phyloP scores from a whole-genome alignment of 345 rosid genomes.

The Gossypium sturtianum region DNA sequence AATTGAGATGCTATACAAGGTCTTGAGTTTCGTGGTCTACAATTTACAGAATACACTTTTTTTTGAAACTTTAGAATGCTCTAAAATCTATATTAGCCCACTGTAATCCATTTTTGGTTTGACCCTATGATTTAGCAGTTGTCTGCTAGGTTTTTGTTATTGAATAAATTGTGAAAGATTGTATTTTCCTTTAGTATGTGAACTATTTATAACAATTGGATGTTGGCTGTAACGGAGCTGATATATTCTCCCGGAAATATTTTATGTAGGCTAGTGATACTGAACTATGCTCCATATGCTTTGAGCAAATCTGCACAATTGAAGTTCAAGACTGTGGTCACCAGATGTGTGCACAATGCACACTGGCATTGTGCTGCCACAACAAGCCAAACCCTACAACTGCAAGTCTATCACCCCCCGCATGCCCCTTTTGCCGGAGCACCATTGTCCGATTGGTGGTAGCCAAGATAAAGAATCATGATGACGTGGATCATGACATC shows the following conservation, averaged over 20 bases:
- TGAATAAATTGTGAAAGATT: neutral
- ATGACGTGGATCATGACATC: conserved; percentile 47
- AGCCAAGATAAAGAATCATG: conserved; percentile 43
- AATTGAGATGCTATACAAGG: neutral
- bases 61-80: neutral
- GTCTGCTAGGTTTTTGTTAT: neutral
- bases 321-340: conserved; percentile 93
- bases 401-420: conserved; percentile 54
- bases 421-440: conserved; percentile 96
- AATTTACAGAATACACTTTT: neutral
- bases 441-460: conserved; percentile 62
- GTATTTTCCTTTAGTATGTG: neutral
- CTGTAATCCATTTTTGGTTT: neutral
- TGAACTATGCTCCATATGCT: conserved; percentile 92
- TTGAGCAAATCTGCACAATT: conserved; percentile 90
- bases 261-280: conserved; percentile 63
- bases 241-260: neutral
- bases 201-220: neutral
- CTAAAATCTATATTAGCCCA: neutral
- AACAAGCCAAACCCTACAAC: conserved; percentile 96
- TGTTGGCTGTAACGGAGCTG: neutral
- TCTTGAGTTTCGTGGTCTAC: neutral
- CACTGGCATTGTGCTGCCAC: conserved; percentile 91
- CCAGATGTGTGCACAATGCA: conserved; percentile 99
- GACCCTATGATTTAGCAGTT: neutral